These are phyloP conservation scores for Pugionium cornutum DNA, from an alignment of 345 rosid species.

Conservation along the genomic window DNA sequence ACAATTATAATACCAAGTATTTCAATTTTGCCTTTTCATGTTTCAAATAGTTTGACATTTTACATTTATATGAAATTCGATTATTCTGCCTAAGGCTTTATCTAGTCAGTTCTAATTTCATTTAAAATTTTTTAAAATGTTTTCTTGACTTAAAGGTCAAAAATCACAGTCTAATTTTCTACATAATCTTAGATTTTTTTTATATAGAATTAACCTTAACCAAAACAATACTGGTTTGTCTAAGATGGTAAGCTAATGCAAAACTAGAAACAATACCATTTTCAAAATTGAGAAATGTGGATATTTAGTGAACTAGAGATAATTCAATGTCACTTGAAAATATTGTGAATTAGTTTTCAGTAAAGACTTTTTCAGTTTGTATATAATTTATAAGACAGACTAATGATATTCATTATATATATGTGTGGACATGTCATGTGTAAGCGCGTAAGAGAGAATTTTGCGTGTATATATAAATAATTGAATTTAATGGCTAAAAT, in stretches of 20 bases:
- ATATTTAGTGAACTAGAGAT: background rate
- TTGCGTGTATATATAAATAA: background rate
- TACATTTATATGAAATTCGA: too few species aligned
- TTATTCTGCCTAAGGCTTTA: too few species aligned
- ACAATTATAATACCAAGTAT: background rate
- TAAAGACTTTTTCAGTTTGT: constrained; percentile 4
- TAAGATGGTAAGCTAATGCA: background rate
- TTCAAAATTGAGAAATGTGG: constrained; percentile 7
- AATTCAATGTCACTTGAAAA: background rate
- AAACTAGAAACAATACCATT: background rate
- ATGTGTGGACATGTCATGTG: constrained; percentile 1
- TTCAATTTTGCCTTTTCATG: background rate
- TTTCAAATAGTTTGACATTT: too few species aligned
- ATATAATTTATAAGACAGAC: constrained; percentile 1
- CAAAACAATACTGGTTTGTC: too few species aligned
- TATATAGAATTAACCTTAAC: too few species aligned
- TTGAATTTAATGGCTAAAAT: constrained; percentile 1
- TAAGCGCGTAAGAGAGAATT: background rate
- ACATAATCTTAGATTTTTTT: too few species aligned
- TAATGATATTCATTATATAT: background rate
- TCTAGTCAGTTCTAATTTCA: too few species aligned
- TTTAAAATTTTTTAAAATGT: too few species aligned
- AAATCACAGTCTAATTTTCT: too few species aligned
- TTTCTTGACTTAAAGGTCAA: too few species aligned
- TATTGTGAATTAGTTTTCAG: background rate